These are phyloP conservation scores for Magnusiomyces magnusii DNA, from an alignment of 1,139 yeast genomes.

Conservation along the genomic window DNA sequence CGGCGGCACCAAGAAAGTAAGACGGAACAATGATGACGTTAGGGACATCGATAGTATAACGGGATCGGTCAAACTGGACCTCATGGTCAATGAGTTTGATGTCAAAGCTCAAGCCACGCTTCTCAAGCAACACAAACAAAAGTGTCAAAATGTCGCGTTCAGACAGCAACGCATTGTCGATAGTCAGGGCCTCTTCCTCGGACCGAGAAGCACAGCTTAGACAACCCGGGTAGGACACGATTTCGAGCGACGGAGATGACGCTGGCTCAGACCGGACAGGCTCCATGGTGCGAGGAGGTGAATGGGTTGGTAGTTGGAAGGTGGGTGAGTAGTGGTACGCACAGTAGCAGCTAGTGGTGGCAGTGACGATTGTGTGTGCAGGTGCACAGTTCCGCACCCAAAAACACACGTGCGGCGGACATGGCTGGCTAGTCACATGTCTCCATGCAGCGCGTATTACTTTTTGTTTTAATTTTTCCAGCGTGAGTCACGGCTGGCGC, in stretches of 20 bases:
- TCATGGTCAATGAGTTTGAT: not conserved
- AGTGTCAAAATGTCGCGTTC: not conserved
- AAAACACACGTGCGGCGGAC: conserved; percentile 1
- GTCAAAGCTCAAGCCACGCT: not conserved
- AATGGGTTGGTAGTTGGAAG: not conserved
- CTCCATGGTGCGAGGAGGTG: not conserved
- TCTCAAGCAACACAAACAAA: not conserved
- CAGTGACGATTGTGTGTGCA: not conserved
- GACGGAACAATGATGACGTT: not conserved
- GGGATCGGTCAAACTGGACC: not conserved
- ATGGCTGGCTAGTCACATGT: too few species aligned
- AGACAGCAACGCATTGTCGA: not conserved
- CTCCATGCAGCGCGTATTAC: too few species aligned
- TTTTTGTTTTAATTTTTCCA: too few species aligned
- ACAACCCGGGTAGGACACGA: not conserved
- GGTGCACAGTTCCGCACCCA: not conserved
- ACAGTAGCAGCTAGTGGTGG: not conserved
- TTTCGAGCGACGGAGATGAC: not conserved
- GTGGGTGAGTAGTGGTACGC: not conserved
- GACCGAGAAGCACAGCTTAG: not conserved
- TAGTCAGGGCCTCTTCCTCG: not conserved
- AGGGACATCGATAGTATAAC: not conserved
- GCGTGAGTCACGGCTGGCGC: too few species aligned
- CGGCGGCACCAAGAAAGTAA: not conserved
- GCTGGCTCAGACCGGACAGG: not conserved